Evolutionary conservation across 2,329 filamentous ascomycete species (phyloP), one percentile per base, ranked within the genome.

Genomic region (Pseudohalonectria lignicola): DNA sequence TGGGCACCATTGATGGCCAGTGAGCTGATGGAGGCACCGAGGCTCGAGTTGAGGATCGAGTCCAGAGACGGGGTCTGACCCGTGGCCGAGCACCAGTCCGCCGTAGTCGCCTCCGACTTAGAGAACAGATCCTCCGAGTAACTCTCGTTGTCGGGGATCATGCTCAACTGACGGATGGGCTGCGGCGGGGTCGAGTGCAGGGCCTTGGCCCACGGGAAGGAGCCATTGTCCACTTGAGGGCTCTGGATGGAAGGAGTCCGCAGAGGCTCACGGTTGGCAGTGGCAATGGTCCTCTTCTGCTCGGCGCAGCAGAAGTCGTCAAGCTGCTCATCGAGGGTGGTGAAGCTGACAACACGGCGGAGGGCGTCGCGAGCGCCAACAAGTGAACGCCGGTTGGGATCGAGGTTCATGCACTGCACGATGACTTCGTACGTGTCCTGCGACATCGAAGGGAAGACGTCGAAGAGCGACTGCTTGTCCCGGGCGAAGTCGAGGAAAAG

Each of bases 401-500:
- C 90, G 49, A 98, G 65, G 51, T 86, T 86, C 75, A 98, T 76
- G 59, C 86, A 93, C 62, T 94, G 76, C 37, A 81, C 78, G 60
- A 98, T 78, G 48, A 98, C 86, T 60, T 95, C 87, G 53, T 85
- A 98, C 1, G 92, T 95, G 60, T 98, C 92, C 59, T 94, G 86
- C 36, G 90, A 96, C 90, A 98, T 94, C 60, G 85, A 88, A 29
- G 92, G 88, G 61, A 98, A 98, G 52, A 96, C 86, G 58, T 98
- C 92, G 57, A 98, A 98, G 41, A 98, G 76, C 30, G 85, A 93
- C 61, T 96, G 88, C 59, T 87, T 87, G 64, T 98, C 90, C 42
- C 84, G 79, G 36, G 82, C 84, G 57, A 93, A 98, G 61, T 98
- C 92, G 45, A 87, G 71, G 63, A 94, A 98, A 36, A 98, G 67